These are phyloP conservation scores for Acorus calamus DNA, from an alignment of 106 monocot species.

Conservation along the genomic window DNA sequence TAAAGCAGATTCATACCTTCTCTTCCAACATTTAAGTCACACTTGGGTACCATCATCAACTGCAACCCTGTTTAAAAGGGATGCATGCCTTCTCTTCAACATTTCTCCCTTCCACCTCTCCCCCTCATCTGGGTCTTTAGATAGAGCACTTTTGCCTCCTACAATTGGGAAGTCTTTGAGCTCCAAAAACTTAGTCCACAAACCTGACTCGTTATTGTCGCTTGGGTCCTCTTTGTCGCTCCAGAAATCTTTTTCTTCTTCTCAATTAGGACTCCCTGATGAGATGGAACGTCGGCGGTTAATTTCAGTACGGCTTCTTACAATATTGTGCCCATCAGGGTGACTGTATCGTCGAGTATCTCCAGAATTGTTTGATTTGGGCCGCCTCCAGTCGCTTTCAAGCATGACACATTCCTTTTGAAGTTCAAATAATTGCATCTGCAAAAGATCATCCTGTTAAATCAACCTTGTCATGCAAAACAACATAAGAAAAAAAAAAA, in stretches of 20 bases:
- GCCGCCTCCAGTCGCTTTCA: slow-evolving; percentile 85
- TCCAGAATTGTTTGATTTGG: slow-evolving; percentile 28
- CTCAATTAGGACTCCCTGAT: slow-evolving; percentile 1
- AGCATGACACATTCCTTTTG: slow-evolving; percentile 49
- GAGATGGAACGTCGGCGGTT: not conserved
- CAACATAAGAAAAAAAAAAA: slow-evolving; percentile 4
- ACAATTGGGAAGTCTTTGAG: slow-evolving; percentile 47
- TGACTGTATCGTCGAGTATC: slow-evolving; percentile 6
- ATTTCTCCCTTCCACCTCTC: slow-evolving; percentile 52
- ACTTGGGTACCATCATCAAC: no score
- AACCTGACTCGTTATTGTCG: not conserved
- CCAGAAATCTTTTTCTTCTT: slow-evolving; percentile 19
- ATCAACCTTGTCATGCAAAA: not conserved
- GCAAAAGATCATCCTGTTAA: slow-evolving; percentile 3
- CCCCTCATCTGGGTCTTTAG: slow-evolving; percentile 20
- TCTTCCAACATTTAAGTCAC: no score
- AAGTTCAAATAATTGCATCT: slow-evolving; percentile 89
- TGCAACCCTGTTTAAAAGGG: no score
- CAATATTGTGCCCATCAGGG: slow-evolving; percentile 16
- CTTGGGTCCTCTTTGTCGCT: slow-evolving; percentile 15
- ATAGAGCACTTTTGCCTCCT: slow-evolving; percentile 42
- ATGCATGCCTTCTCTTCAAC: slow-evolving; percentile 17
- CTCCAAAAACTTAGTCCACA: not conserved
- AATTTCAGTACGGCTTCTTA: slow-evolving; percentile 13
- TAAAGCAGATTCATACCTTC: no score